Base-by-base conservation (phyloP, 2,329 filamentous ascomycete species). In the Colletotrichum sp. region DNA sequence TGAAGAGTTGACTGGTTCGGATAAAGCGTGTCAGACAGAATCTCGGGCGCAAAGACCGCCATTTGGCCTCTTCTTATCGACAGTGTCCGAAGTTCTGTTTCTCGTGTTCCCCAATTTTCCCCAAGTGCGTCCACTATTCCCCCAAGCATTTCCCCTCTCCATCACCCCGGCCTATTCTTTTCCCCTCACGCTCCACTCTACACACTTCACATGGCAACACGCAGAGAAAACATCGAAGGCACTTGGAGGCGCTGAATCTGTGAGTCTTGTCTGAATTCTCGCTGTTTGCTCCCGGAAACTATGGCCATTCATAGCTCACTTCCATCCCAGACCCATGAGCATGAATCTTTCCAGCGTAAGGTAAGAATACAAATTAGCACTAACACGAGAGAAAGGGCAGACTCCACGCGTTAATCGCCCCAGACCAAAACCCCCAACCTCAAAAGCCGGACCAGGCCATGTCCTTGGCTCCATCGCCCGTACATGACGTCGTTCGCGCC, bases 401-500 rank as follows among this genome's bases (percentile, higher is more conserved):
- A 36, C 60, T 72, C 55, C 52, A 62, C 52, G 22, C 36, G 28
- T 62, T 15, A n/a, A 59, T 34, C 9, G 18, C 59, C 52, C 68
- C 68, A 26, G 68, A 59, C 16, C 10, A 8, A 22, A 57, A 2
- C 59, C 59, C 44, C 44, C n/a, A 52, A 52, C 44, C n/a, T 52
- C 44, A 52, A 52, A 65, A 44, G 32, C 22, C 62, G 26, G 44
- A 52, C 48, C 60, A 68, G 70, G 36, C 65, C 65, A 63, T 60
- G 44, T 65, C 59, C 64, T 73, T 73, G 73, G 70, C 70, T 32
- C 1, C 10, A 9, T 60, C 48, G 26, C 34, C 48, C 34, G n/a
- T 26, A 60, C 39, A 75, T 75, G 73, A 75, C 73, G 73, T 75
- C 73, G 73, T 22, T 52, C 15, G 26, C 64, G 64, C 57, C 44